Conservation (phyloP, 345 rosid genomes). For the Aquilaria malaccensis region DNA sequence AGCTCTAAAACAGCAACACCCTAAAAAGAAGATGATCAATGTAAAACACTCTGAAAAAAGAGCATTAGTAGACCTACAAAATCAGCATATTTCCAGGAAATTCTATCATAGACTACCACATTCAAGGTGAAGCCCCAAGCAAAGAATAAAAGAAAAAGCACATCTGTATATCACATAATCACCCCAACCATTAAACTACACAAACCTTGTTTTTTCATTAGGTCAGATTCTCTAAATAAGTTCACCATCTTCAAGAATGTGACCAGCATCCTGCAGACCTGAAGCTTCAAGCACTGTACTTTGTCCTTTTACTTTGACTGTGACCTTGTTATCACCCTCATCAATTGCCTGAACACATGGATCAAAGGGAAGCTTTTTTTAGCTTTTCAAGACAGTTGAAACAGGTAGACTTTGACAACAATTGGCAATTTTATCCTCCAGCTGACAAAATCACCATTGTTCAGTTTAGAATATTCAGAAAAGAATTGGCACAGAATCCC, state of each 20-base stretch:
- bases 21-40: too few species aligned
- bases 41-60: too few species aligned
- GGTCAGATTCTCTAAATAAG: too few species aligned
- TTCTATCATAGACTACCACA: not conserved
- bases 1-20: too few species aligned
- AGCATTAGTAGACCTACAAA: not conserved
- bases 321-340: conserved; percentile 50
- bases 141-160: conserved; percentile 1
- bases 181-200: too few species aligned
- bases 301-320: conserved; percentile 90
- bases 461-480: too few species aligned
- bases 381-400: conserved; percentile 59
- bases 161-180: conserved; percentile 71
- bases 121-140: too few species aligned
- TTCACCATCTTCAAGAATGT: conserved; percentile 85
- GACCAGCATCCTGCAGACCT: conserved; percentile 84
- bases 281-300: conserved; percentile 96
- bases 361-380: conserved; percentile 76
- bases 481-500: too few species aligned
- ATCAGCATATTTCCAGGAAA: conserved; percentile 1
- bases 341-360: conserved; percentile 61
- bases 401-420: conserved; percentile 78
- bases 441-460: conserved; percentile 10
- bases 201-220: too few species aligned
- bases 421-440: conserved; percentile 87